Evolutionary conservation across 2,329 filamentous ascomycete species (phyloP), one percentile per base, ranked within the genome.

Genomic region (Neofusicoccum sp.): DNA sequence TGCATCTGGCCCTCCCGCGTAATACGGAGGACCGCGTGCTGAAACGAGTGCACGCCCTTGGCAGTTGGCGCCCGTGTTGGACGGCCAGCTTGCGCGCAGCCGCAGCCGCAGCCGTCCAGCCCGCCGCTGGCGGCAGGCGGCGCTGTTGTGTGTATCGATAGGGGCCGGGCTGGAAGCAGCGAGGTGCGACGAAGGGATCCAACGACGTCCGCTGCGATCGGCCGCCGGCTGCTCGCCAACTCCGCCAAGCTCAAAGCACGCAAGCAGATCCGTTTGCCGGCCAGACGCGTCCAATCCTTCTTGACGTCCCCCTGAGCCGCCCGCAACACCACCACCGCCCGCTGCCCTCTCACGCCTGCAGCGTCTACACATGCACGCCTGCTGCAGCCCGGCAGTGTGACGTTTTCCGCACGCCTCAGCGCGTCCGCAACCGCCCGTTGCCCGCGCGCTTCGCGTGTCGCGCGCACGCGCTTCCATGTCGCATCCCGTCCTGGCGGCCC

Each of bases 21-120:
- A 38, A 56, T 56, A 56, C 51, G 36, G 38, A 56, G 51, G 51
- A 43, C 51, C 51, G 51, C 51, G n/a, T 56, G 51, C 26, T 56
- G 51, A 56, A 56, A 56, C 51, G n/a, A n/a, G n/a, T n/a, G n/a
- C n/a, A n/a, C n/a, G n/a, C n/a, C n/a, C n/a, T n/a, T n/a, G n/a
- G n/a, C n/a, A n/a, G 36, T 56, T 56, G 51, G 51, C 51, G 43
- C 24, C 51, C 51, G 34, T 53, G 34, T 36, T 24, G 24, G n/a
- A n/a, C n/a, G n/a, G n/a, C n/a, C n/a, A n/a, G n/a, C n/a, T n/a
- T n/a, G n/a, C n/a, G n/a, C n/a, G n/a, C n/a, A n/a, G n/a, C n/a
- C n/a, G n/a, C n/a, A n/a, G n/a, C n/a, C n/a, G n/a, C n/a, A n/a
- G n/a, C n/a, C n/a, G n/a, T n/a, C 11, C 12, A 26, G 36, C 51